Conservation (phyloP, 176 grass and related monocot species). For the Tillandsia leiboldiana region DNA sequence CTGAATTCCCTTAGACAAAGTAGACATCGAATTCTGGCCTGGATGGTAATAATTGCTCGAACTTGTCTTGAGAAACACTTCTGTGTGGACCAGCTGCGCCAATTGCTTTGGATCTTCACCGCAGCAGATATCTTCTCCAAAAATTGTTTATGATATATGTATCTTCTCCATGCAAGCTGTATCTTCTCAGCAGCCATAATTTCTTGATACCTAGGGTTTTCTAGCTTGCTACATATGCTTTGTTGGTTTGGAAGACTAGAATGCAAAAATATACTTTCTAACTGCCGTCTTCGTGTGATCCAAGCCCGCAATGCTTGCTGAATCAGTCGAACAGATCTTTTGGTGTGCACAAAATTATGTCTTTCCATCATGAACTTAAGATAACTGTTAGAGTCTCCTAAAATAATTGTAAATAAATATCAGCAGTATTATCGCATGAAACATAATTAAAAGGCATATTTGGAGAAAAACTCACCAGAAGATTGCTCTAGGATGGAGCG, state of each 20-base stretch:
- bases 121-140: constrained; percentile 25
- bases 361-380: constrained; percentile 44
- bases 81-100: constrained; percentile 29
- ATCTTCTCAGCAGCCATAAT: constrained; percentile 39
- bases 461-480: constrained; percentile 22
- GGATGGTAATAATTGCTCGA: constrained; percentile 29
- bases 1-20: constrained; percentile 21
- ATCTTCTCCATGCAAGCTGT: constrained; percentile 43
- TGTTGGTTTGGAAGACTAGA: constrained; percentile 7
- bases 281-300: constrained; percentile 27
- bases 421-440: constrained; percentile 4
- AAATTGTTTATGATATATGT: constrained; percentile 9
- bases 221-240: constrained; percentile 3
- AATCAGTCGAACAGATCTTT: constrained; percentile 32
- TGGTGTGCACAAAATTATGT: constrained; percentile 42
- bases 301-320: constrained; percentile 39
- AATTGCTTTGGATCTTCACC: constrained; percentile 48
- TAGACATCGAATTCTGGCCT: constrained; percentile 25
- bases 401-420: constrained; percentile 5
- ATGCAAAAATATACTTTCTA: constrained; percentile 10
- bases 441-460: constrained; percentile 1
- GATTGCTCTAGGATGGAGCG: constrained; percentile 4
- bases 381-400: constrained; percentile 28
- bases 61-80: constrained; percentile 29
- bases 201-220: constrained; percentile 15